Evolutionary conservation across 768 basidiomycete species (phyloP).

Genomic region (Tulasnella sp.): DNA sequence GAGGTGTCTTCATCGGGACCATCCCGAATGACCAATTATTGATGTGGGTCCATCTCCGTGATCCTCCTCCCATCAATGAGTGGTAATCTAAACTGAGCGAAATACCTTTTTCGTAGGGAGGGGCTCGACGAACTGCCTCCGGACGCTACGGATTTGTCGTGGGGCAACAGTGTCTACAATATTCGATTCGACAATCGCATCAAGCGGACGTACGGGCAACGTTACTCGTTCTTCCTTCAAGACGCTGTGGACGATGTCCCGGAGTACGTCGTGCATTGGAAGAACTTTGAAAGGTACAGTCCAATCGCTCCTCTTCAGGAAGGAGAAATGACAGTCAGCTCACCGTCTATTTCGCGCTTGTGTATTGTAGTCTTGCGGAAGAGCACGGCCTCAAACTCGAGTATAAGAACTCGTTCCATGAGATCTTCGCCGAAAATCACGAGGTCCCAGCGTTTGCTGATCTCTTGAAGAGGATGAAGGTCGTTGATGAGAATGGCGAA

Average conservation of each 20-base stretch:
- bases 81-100: background rate
- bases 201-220: slow-evolving; percentile 68
- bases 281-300: slow-evolving; percentile 71
- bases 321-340: background rate
- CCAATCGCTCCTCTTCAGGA: background rate
- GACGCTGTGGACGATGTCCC: slow-evolving; percentile 97
- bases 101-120: slow-evolving; percentile 29
- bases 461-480: slow-evolving; percentile 84
- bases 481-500: slow-evolving; percentile 73
- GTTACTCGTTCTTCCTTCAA: slow-evolving; percentile 85
- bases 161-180: slow-evolving; percentile 84
- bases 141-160: slow-evolving; percentile 57
- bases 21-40: slow-evolving; percentile 82
- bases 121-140: slow-evolving; percentile 54
- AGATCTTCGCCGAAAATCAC: slow-evolving; percentile 73
- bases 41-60: slow-evolving; percentile 42
- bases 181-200: slow-evolving; percentile 71
- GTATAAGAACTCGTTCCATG: slow-evolving; percentile 85
- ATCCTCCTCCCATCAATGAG: background rate
- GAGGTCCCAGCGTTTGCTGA: slow-evolving; percentile 68
- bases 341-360: background rate
- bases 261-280: slow-evolving; percentile 95
- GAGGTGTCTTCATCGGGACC: slow-evolving; percentile 94
- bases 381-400: slow-evolving; percentile 63
- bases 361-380: slow-evolving; percentile 52